These are phyloP conservation scores for Cryoendolithus antarcticus DNA, from an alignment of 2,329 filamentous ascomycete species.

Conservation along the genomic window DNA sequence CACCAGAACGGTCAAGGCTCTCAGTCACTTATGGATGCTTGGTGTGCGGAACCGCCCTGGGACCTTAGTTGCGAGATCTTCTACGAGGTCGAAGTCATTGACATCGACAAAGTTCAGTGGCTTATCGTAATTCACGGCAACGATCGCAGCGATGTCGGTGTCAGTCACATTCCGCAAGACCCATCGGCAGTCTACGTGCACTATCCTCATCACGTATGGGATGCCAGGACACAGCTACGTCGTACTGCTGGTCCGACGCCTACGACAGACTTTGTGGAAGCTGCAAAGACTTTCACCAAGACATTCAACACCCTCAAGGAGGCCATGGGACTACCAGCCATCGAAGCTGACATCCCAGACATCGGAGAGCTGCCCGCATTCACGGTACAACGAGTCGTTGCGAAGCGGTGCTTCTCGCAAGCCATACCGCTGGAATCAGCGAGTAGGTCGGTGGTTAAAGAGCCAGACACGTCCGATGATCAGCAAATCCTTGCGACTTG, in stretches of 20 bases:
- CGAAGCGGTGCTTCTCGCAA: conserved; percentile 9
- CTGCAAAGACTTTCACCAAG: conserved; percentile 4
- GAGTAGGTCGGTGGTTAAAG: not conserved
- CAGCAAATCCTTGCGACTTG: not conserved
- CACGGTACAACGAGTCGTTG: conserved; percentile 7
- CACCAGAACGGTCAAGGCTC: not conserved
- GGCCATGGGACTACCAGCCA: not conserved
- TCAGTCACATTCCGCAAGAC: not conserved
- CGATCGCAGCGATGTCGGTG: not conserved
- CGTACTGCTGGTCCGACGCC: not conserved
- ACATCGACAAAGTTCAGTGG: conserved; percentile 3
- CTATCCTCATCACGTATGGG: conserved; percentile 13
- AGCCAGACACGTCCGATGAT: not conserved
- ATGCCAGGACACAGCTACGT: conserved; percentile 8
- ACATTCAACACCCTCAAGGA: conserved; percentile 4
- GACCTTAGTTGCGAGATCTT: not conserved
- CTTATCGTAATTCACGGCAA: conserved; percentile 4
- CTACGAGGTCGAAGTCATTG: conserved; percentile 7
- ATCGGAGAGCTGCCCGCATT: conserved; percentile 2
- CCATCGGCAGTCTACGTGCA: conserved; percentile 9
- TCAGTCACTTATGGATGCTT: not conserved
- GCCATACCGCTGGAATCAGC: conserved; percentile 5
- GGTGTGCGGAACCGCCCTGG: not conserved
- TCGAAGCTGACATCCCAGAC: conserved; percentile 6
- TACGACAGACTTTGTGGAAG: not conserved